Evolutionary conservation across 2,329 filamentous ascomycete genomes (phyloP).

Genomic region (Colletotrichum coccodes): DNA sequence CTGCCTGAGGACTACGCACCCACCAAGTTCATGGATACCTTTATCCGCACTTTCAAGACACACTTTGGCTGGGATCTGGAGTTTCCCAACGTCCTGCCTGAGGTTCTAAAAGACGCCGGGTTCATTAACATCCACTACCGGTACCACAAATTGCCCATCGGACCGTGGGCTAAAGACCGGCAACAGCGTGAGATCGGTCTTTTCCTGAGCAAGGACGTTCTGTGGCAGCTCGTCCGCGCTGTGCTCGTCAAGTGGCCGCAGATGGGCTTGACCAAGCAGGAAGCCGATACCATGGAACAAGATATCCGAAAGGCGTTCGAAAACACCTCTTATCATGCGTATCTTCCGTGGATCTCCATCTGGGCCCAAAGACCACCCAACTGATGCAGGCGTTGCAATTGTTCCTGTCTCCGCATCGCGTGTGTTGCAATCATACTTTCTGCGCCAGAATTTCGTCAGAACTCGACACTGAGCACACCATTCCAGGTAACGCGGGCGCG

Average conservation of each 20-base stretch:
- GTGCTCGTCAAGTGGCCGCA: slow-evolving; percentile 42
- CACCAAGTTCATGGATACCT: slow-evolving; percentile 42
- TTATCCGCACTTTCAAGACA: slow-evolving; percentile 43
- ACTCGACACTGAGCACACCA: not conserved
- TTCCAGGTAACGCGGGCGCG: not conserved
- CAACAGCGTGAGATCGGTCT: slow-evolving; percentile 49
- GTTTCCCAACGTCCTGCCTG: slow-evolving; percentile 40
- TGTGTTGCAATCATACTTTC: not conserved
- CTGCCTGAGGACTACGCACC: slow-evolving; percentile 32
- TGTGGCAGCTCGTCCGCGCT: slow-evolving; percentile 46
- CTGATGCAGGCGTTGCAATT: not conserved
- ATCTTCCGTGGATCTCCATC: slow-evolving; percentile 47
- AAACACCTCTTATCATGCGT: slow-evolving; percentile 45
- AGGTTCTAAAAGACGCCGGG: slow-evolving; percentile 43
- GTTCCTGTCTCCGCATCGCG: not conserved
- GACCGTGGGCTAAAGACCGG: slow-evolving; percentile 48
- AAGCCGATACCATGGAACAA: slow-evolving; percentile 44
- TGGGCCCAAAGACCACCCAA: slow-evolving; percentile 49
- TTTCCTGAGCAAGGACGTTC: slow-evolving; percentile 44
- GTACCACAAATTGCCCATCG: slow-evolving; percentile 45
- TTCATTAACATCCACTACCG: slow-evolving; percentile 45
- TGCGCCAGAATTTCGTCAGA: not conserved
- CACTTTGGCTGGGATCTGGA: slow-evolving; percentile 48
- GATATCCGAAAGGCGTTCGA: slow-evolving; percentile 44
- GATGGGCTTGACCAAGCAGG: slow-evolving; percentile 45